Evolutionary conservation across 1,284 basidiomycete species (phyloP), one percentile per base, ranked within the genome.

Genomic region (Ustilago loliicola): DNA sequence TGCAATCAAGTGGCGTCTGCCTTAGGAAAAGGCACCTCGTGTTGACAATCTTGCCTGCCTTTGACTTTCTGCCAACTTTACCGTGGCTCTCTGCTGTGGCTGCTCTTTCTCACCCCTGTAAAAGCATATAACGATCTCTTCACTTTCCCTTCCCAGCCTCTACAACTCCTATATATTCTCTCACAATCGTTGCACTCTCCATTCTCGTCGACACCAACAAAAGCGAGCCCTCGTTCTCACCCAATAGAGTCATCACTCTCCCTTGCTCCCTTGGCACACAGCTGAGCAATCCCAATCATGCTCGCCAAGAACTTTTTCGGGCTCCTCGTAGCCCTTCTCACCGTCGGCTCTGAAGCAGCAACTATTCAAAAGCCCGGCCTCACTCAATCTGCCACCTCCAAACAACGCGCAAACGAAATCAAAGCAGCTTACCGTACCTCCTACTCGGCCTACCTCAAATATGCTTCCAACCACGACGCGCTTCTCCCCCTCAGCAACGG

Each of bases 371-470:
- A 66, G n/a, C 60, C 71, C 1, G 71, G 71, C 4, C 58, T 78
- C 15, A 56, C 50, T 1, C 75, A 78, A 21, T 59, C 75, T 0
- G 13, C 42, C 15, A 42, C n/a, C 17, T 73, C 75, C 42, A 67
- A 60, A 47, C n/a, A 47, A 0, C 70, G 82, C 13, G 79, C 79
- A 5, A 56, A 72, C 29, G 61, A 75, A 9, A 77, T 83, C 72
- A 78, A 78, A 42, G 30, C 64, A 2, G 72, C 73, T 25, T 83
- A 77, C 40, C 58, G 57, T 4, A 65, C 45, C 30, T 69, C 68
- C 36, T 83, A 80, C 65, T 27, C 51, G 0, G 79, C 72, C 50
- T 83, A 83, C 53, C 62, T 74, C 34, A 67, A 73, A 53, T 83
- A 82, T 57, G 79, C 79, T 9, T 53, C 56, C 2, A 67, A 68